Base-by-base conservation (phyloP, 169 alveolate genomes). In the Eimeria acervulina region DNA sequence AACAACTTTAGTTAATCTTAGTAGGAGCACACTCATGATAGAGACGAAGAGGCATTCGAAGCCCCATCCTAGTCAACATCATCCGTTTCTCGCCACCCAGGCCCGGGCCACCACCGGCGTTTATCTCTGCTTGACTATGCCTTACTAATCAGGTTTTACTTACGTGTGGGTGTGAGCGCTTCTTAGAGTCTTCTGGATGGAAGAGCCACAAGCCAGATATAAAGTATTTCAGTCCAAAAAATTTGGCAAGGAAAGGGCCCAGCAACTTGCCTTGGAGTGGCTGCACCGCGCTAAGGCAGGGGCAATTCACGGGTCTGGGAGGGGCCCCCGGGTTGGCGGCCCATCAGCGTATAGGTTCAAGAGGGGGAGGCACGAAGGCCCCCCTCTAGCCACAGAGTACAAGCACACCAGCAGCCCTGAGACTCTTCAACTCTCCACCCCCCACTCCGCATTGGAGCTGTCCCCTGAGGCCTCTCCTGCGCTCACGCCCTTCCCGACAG, bases 231-330 rank as follows among this genome's bases (percentile, higher is more conserved):
- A 94, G 94, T 88, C 96, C 40, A 94, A 94, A 83, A 94, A 94
- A 59, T 94, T 94, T 33, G 96, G 96, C 28, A 94, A 94, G 15
- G 96, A 94, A 36, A 88, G 96, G 31, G 96, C 96, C 78, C 96
- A 94, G 89, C 96, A 94, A 51, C 96, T 94, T 10, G 96, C 96
- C 63, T 80, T 81, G 66, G 96, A 94, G 92, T 94, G 96, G 96
- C 91, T 63, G 40, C 96, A 59, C 78, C 85, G 96, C 38, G 96
- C 96, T 4, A 70, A 89, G 87, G 85, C 96, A 52, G 96, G 96
- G 36, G 92, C 90, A 28, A 89, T 94, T 10, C 85, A 70, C 78
- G 96, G 80, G 36, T 70, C 90, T 21, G 89, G 92, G 61, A 61
- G 94, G 31, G 94, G 96, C 26, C 96, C 81, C 89, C 52, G 94